phyloP scores from a whole-genome alignment of 768 basidiomycete species.

The Coprinellus micaceus region DNA sequence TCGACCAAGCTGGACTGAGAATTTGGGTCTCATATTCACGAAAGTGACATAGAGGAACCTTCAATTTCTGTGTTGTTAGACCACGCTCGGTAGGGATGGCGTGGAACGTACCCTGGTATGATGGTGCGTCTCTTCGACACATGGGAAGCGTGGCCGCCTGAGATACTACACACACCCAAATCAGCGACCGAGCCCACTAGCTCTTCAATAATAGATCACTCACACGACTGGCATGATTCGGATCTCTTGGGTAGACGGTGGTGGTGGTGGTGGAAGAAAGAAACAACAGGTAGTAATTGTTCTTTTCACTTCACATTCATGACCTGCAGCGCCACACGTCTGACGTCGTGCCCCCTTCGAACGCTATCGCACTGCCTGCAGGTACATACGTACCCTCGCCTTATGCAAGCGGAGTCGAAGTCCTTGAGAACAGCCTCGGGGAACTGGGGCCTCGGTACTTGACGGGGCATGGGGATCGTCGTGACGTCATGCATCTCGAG shows the following conservation, averaged over 20 bases:
- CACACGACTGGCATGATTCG: too few species aligned
- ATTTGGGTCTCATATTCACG: conserved; percentile 25
- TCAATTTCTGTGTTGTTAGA: conserved; percentile 1
- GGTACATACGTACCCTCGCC: too few species aligned
- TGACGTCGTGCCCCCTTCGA: too few species aligned
- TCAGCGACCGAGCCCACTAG: not conserved
- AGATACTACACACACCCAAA: not conserved
- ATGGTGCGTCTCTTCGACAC: conserved; percentile 26
- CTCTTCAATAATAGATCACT: not conserved
- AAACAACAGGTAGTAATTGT: not conserved
- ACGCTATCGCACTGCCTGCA: too few species aligned
- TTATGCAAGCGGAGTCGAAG: too few species aligned
- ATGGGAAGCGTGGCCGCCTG: not conserved
- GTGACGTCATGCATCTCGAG: too few species aligned
- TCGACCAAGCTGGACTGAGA: conserved; percentile 28
- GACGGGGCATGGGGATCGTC: too few species aligned
- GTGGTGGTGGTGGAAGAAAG: too few species aligned
- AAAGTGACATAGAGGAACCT: conserved; percentile 37
- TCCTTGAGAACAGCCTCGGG: too few species aligned
- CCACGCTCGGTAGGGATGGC: not conserved
- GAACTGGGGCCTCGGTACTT: too few species aligned
- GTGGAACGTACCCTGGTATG: conserved; percentile 27
- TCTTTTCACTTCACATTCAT: not conserved
- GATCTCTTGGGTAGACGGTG: too few species aligned
- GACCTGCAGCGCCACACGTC: not conserved